These are phyloP conservation scores for Paramecium sexaurelia DNA, from an alignment of 73 alveolate species.

Conservation along the genomic window DNA sequence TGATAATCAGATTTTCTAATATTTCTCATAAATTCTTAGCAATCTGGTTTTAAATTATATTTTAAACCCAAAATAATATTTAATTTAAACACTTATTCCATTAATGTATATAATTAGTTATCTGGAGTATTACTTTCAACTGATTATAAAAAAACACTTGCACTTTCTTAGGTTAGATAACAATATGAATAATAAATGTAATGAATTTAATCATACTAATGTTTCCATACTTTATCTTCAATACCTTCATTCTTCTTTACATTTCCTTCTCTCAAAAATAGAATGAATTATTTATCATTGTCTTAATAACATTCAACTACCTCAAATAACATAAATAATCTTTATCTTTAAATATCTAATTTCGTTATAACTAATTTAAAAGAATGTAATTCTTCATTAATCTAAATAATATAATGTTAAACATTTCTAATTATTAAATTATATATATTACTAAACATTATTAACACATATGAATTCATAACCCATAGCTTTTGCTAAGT, in stretches of 20 bases:
- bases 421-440: background rate
- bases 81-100: slow-evolving; percentile 7
- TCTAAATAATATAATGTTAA: background rate
- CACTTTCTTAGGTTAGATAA: background rate
- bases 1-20: background rate
- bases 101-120: background rate
- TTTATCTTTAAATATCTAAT: background rate
- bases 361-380: background rate
- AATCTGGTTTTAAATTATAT: background rate
- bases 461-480: slow-evolving; percentile 29
- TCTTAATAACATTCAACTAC: background rate
- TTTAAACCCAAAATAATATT: slow-evolving; percentile 9
- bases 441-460: background rate
- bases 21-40: background rate
- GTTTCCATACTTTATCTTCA: slow-evolving; percentile 15
- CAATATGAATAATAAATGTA: slow-evolving; percentile 32
- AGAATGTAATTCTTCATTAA: background rate
- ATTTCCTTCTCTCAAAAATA: slow-evolving; percentile 8
- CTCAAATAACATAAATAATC: slow-evolving; percentile 31
- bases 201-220: background rate
- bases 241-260: slow-evolving; percentile 8
- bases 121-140: background rate
- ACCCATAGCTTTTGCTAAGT: background rate
- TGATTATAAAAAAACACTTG: background rate
- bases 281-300: background rate